phyloP scores from a whole-genome alignment of 139 green algal species.

The Micractinium sp. region DNA sequence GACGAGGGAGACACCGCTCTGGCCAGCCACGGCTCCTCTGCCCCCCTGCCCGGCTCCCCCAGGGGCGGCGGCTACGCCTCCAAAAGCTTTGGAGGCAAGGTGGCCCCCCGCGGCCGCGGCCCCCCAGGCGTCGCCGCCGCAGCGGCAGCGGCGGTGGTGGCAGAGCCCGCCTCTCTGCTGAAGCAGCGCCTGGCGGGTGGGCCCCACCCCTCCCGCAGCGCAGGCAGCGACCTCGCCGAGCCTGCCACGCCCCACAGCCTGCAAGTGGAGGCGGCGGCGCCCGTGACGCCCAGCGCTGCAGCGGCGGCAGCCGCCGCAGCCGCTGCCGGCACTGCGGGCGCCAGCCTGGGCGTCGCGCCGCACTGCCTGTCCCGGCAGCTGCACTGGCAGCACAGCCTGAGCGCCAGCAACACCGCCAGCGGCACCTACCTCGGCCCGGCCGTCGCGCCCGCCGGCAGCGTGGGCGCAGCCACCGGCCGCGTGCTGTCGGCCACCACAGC shows the following conservation, averaged over 20 bases:
- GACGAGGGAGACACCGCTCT: no score
- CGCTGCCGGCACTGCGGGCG: background rate
- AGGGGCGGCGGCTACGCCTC: background rate
- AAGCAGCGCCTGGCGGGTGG: background rate
- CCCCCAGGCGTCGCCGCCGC: background rate
- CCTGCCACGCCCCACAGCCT: background rate
- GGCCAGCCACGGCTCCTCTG: background rate
- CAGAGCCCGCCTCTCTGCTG: background rate
- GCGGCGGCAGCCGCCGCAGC: no score
- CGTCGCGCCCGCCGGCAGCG: background rate
- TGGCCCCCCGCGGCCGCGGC: background rate
- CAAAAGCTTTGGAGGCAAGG: conserved; percentile 17
- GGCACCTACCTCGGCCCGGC: background rate
- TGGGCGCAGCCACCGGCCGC: background rate
- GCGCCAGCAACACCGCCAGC: background rate
- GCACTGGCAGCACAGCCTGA: background rate
- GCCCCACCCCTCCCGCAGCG: background rate
- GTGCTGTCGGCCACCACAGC: background rate
- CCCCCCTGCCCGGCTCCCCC: no score
- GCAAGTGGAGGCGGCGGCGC: background rate
- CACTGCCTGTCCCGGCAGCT: no score
- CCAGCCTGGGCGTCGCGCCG: background rate
- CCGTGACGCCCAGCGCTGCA: background rate
- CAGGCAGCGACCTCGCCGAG: background rate
- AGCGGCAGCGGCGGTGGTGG: background rate